Conservation (phyloP, 805 yeast species). For the Isabelozyma pseudorhagii region DNA sequence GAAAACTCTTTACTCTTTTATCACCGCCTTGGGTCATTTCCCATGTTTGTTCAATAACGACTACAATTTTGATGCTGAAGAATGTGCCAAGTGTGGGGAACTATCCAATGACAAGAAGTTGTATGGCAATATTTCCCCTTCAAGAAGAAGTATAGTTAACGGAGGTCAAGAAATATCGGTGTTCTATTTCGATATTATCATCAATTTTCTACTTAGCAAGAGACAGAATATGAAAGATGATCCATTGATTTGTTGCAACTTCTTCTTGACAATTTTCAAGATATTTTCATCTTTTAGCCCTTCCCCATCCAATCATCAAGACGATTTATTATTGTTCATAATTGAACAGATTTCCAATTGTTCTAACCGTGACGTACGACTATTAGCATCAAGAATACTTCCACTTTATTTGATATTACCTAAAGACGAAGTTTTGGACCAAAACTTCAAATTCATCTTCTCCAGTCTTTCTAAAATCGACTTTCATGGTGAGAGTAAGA, state of each 20-base stretch:
- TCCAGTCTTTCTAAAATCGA: conserved; percentile 40
- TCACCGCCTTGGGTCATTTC: conserved; percentile 39
- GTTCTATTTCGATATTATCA: conserved; percentile 21
- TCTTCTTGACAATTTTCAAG: conserved; percentile 46
- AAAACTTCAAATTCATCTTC: conserved; percentile 46
- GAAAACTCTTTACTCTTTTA: conserved; percentile 19
- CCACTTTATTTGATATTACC: conserved; percentile 49
- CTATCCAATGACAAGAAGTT: conserved; percentile 18
- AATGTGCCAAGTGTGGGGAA: conserved; percentile 39
- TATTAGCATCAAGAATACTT: conserved; percentile 49
- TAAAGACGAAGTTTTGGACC: conserved; percentile 35
- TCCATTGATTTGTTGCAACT: conserved; percentile 35
- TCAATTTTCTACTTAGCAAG: conserved; percentile 11
- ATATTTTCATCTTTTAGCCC: conserved; percentile 54
- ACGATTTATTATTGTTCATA: conserved; percentile 38
- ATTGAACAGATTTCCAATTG: conserved; percentile 33
- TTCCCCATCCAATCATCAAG: conserved; percentile 22
- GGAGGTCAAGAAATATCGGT: conserved; percentile 19
- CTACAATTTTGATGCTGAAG: conserved; percentile 22
- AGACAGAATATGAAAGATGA: conserved; percentile 7
- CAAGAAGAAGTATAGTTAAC: conserved; percentile 15
- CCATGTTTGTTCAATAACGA: conserved; percentile 42
- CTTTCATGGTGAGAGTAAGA: conserved; percentile 22
- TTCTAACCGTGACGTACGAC: conserved; percentile 52
- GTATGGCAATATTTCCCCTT: conserved; percentile 18